These are phyloP conservation scores for Drechslerella stenobrocha DNA, from an alignment of 2,329 filamentous ascomycete genomes.

Conservation along the genomic window DNA sequence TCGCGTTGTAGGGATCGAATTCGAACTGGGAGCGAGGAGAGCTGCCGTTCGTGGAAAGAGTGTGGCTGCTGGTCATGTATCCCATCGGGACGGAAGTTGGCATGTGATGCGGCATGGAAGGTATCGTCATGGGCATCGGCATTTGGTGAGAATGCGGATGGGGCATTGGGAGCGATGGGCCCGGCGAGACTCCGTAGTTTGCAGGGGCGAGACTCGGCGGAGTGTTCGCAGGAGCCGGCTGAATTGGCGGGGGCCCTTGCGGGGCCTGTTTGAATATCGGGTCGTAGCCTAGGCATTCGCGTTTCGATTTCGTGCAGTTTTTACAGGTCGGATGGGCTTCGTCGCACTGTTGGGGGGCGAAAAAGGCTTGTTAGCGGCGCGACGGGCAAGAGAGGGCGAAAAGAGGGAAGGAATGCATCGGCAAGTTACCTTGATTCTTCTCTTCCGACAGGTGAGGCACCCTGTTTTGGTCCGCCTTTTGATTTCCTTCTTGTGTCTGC, in stretches of 20 bases:
- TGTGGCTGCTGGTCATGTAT: conserved; percentile 47
- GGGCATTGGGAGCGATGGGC: conserved; percentile 38
- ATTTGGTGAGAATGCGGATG: conserved; percentile 54
- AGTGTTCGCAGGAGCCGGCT: conserved; percentile 65
- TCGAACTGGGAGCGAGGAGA: conserved; percentile 58
- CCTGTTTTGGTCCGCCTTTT: conserved; percentile 74
- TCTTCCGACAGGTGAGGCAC: conserved; percentile 68
- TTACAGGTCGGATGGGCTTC: conserved; percentile 90
- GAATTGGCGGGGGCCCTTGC: conserved; percentile 70
- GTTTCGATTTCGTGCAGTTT: conserved; percentile 86
- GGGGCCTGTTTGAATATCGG: conserved; percentile 79
- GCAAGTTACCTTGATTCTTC: conserved; percentile 73
- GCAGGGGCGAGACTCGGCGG: conserved; percentile 53
- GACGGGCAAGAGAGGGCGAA: conserved; percentile 17
- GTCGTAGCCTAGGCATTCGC: conserved; percentile 83
- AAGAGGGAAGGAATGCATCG: conserved; percentile 4
- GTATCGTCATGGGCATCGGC: conserved; percentile 53
- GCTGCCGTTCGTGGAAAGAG: conserved; percentile 56
- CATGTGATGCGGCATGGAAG: conserved; percentile 53
- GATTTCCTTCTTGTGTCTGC: conserved; percentile 68
- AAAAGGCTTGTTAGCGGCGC: conserved; percentile 50
- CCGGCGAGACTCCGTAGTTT: conserved; percentile 55
- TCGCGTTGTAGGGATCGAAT: conserved; percentile 65
- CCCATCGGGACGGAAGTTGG: conserved; percentile 39
- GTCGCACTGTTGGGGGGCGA: conserved; percentile 74